phyloP scores from a whole-genome alignment of 805 yeast genomes.

The Pichia membranifaciens region DNA sequence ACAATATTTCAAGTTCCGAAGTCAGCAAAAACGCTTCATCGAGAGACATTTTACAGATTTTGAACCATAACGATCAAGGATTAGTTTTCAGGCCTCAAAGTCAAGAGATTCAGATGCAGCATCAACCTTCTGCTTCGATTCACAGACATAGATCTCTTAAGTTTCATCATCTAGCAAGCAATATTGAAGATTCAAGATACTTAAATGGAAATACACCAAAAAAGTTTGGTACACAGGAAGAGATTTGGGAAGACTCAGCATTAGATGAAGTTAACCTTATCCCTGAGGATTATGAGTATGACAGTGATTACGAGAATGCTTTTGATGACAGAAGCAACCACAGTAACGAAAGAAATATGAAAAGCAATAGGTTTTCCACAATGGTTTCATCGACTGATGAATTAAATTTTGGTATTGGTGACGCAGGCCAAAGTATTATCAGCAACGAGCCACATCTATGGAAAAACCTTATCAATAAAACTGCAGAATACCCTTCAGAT shows the following conservation, averaged over 20 bases:
- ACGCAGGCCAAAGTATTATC: background rate
- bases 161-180: slow-evolving; percentile 13
- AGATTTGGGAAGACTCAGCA: slow-evolving; percentile 7
- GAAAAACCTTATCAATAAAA: slow-evolving; percentile 3
- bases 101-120: slow-evolving; percentile 1
- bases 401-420: background rate
- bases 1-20: no score
- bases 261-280: slow-evolving; percentile 33
- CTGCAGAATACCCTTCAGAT: background rate
- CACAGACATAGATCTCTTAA: slow-evolving; percentile 7
- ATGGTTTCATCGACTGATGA: background rate
- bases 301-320: background rate
- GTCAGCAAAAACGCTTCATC: background rate
- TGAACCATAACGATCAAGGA: slow-evolving; percentile 2
- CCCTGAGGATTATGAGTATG: slow-evolving; percentile 34
- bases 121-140: background rate
- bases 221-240: background rate
- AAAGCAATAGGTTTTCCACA: slow-evolving; percentile 2
- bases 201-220: background rate
- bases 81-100: background rate
- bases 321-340: background rate
- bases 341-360: background rate
- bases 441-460: slow-evolving; percentile 5
- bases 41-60: slow-evolving; percentile 3
- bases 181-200: slow-evolving; percentile 6